Conservation (phyloP, 2,329 filamentous ascomycete species). For the Neofusicoccum umdonicola region DNA sequence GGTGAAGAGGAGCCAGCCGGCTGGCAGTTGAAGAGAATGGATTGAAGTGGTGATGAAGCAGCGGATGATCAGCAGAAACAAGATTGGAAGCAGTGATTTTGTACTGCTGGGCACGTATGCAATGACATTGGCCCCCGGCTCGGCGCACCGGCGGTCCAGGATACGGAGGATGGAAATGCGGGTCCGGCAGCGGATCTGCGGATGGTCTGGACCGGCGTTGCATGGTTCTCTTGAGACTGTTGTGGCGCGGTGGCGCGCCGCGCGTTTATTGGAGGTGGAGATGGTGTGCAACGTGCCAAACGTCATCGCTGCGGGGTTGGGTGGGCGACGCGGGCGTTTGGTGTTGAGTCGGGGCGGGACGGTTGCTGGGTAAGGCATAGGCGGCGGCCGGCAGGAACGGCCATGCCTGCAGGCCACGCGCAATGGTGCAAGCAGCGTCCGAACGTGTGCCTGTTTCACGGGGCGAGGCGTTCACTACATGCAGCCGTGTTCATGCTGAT, state of each 20-base stretch:
- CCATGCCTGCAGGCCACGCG: background rate
- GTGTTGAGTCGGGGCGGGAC: conserved; percentile 1
- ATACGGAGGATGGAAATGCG: background rate
- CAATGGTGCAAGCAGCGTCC: background rate
- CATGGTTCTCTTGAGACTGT: background rate
- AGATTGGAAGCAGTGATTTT: background rate
- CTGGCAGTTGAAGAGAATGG: background rate
- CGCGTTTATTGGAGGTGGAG: background rate
- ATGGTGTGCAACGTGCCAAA: background rate
- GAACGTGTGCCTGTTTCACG: background rate
- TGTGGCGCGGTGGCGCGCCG: background rate
- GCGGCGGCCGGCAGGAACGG: background rate
- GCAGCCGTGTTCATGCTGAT: background rate
- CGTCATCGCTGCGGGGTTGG: background rate
- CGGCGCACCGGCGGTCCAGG: background rate
- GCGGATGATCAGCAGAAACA: background rate
- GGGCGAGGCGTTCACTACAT: background rate
- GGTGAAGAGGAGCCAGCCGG: background rate
- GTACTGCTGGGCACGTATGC: background rate
- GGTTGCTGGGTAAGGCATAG: background rate
- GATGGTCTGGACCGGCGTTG: background rate
- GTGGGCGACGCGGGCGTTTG: background rate
- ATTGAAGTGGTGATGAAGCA: background rate
- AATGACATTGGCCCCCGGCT: background rate
- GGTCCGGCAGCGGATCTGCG: background rate